Percentiles rank a stretch among this genome's conserved stretches.
These are phyloP conservation scores for Rhododendron griersonianum DNA, from an alignment of 148 eudicot genomes.

Conservation along the genomic window DNA sequence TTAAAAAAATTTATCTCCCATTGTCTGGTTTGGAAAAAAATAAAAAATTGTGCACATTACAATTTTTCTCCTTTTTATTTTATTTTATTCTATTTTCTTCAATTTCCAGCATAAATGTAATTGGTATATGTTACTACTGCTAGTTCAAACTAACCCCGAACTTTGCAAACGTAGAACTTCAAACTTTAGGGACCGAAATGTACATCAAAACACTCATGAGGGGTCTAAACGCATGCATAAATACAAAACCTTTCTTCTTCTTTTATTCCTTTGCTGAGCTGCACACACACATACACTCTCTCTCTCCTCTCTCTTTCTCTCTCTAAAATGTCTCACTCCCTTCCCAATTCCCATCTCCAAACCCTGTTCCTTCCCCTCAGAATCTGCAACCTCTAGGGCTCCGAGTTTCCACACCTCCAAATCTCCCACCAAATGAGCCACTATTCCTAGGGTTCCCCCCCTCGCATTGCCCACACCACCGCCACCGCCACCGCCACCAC, in stretches of 20 bases:
- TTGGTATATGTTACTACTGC: too few species aligned
- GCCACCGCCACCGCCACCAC: neutral
- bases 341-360: neutral
- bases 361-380: too few species aligned
- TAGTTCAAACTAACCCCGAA: neutral
- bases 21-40: too few species aligned
- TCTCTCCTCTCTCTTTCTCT: neutral
- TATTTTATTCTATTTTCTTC: too few species aligned
- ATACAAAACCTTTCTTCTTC: neutral
- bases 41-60: too few species aligned
- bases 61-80: too few species aligned
- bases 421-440: neutral
- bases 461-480: neutral
- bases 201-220: neutral
- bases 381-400: neutral
- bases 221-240: neutral
- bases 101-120: neutral
- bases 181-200: neutral
- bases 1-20: too few species aligned
- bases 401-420: neutral
- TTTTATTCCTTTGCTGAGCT: conserved; percentile 10
- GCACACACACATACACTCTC: neutral
- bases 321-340: neutral
- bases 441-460: neutral
- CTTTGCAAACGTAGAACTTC: neutral